These are phyloP conservation scores for Eucalyptus pauciflora DNA, from an alignment of 345 rosid species.

Conservation along the genomic window DNA sequence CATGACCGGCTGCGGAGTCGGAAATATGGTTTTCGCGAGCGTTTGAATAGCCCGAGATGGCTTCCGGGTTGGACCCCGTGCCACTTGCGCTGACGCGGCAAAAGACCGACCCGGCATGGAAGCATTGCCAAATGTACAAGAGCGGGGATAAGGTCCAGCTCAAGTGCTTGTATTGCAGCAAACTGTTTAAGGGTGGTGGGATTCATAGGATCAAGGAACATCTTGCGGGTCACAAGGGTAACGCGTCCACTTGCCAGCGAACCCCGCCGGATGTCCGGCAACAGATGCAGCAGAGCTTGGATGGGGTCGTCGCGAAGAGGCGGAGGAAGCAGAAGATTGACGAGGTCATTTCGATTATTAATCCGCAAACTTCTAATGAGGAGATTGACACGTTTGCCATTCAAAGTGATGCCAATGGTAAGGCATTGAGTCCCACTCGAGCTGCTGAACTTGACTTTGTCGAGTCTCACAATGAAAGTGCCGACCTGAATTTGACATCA, in stretches of 20 bases:
- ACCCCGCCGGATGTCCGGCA: constrained; percentile 58
- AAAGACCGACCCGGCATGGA: constrained; percentile 95
- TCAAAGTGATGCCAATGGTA: constrained; percentile 14
- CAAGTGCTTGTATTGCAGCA: constrained; percentile 67
- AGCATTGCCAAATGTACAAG: constrained; percentile 74
- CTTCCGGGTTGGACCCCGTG: constrained; percentile 39
- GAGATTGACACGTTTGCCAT: constrained; percentile 14
- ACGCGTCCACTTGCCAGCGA: constrained; percentile 61
- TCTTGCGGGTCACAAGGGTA: constrained; percentile 84
- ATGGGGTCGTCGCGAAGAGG: constrained; percentile 57
- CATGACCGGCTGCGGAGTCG: neutral
- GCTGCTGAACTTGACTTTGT: constrained; percentile 5
- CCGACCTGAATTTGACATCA: constrained; percentile 8
- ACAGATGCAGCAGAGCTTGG: constrained; percentile 54
- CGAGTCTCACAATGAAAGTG: neutral
- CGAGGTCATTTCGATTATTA: constrained; percentile 30
- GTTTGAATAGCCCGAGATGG: constrained; percentile 7
- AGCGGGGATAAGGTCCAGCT: constrained; percentile 66
- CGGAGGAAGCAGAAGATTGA: constrained; percentile 58
- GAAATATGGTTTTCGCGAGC: neutral
- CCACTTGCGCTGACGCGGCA: constrained; percentile 63
- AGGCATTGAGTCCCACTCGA: neutral
- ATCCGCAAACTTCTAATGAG: constrained; percentile 9
- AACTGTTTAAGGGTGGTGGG: constrained; percentile 91
- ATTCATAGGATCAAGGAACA: constrained; percentile 94